Percentiles rank a stretch among this genome's conserved stretches.
phyloP scores from a whole-genome alignment of 2,329 filamentous ascomycete genomes.

The Colletotrichum shisoi region DNA sequence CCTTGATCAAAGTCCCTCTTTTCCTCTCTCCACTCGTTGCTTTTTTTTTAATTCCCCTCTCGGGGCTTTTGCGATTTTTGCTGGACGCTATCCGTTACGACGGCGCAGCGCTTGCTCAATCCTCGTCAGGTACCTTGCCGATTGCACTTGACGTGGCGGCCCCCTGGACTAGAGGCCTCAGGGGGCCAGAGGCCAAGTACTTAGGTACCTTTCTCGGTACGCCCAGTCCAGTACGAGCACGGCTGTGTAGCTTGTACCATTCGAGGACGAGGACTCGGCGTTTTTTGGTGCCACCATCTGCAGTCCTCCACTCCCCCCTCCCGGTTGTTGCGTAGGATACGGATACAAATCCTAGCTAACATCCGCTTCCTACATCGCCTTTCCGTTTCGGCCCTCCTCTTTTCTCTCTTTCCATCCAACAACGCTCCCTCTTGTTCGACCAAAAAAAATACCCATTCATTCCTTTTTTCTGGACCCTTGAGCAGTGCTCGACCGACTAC shows the following conservation, averaged over 20 bases:
- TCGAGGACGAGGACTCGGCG: conserved; percentile 13
- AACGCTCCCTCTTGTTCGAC: conserved; percentile 38
- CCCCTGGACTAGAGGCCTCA: conserved; percentile 5
- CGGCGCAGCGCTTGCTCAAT: conserved; percentile 9
- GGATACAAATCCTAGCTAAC: conserved; percentile 37
- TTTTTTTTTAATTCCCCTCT: conserved; percentile 32
- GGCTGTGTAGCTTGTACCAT: not conserved
- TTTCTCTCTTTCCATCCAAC: conserved; percentile 29
- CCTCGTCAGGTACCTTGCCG: conserved; percentile 21
- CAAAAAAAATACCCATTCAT: conserved; percentile 27
- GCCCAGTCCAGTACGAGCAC: not conserved
- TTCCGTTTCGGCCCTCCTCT: conserved; percentile 5
- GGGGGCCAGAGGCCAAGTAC: not conserved
- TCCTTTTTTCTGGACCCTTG: conserved; percentile 32
- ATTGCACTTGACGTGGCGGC: conserved; percentile 1
- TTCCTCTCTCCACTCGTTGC: conserved; percentile 8
- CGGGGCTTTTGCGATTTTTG: conserved; percentile 35
- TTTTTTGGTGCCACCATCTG: conserved; percentile 14
- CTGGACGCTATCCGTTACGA: conserved; percentile 7
- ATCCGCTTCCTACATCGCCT: conserved; percentile 27
- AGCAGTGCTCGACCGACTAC: conserved; percentile 38
- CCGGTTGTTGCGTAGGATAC: no score
- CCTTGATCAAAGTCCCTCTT: not conserved
- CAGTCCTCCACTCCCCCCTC: conserved; percentile 30
- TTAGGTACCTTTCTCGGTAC: no score